Evolutionary conservation across 2,329 filamentous ascomycete species (phyloP), one percentile per base, ranked within the genome.

Genomic region (Exophiala sp.): DNA sequence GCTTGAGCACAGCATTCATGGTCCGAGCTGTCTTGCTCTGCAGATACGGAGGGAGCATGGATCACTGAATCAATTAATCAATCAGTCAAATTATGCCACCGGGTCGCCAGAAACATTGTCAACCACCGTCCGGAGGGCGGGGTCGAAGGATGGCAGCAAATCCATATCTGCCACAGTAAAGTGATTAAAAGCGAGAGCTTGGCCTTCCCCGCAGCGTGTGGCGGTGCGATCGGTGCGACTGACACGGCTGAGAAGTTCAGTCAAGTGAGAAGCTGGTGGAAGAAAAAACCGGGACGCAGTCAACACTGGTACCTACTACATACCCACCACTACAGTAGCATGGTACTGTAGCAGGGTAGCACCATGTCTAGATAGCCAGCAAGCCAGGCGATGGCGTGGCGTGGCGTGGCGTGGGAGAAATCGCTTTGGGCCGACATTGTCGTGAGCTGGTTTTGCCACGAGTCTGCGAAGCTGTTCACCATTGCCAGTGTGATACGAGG

Each of bases 161-260:
- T 27, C 24, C 6, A 27, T 10, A 10, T 5, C 24, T 27, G 10
- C 22, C 38, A 32, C n/a, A 13, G 29, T 10, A 22, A 41, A 13
- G 29, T 10, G 13, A 41, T 23, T 14, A 43, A 29, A 18, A 19
- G 30, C 38, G 21, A 2, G 18, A 37, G 34, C 14, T 48, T 22
- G 18, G 7, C 35, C 18, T 43, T 14, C 46, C 46, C 46, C 46
- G 39, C 46, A 43, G 21, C 39, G 21, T 43, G 46, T 48, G 46
- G 46, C 39, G 39, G 38, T 48, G 46, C 46, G 18, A 21, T 42
- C 35, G 24, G 46, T 21, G 23, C 34, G 19, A 11, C 34, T 19
- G 34, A 19, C n/a, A n/a, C n/a, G n/a, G n/a, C n/a, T n/a, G n/a
- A n/a, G n/a, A 37, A 19, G 11, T 18, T 13, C 8, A 13, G 13